Evolutionary conservation across 345 rosid genomes (phyloP).

Genomic region (Melaleuca quinquenervia): DNA sequence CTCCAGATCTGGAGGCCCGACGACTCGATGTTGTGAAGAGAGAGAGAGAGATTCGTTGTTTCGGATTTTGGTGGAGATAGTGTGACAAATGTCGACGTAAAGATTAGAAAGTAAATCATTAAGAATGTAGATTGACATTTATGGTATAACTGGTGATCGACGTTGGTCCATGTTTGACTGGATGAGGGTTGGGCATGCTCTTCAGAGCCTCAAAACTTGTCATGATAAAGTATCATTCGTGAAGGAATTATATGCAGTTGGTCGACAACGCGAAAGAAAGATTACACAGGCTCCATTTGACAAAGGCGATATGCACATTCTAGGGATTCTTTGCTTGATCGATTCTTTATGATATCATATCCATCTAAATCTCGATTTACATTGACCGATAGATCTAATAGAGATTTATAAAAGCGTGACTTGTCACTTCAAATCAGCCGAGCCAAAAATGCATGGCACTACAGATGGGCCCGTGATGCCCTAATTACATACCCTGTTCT

Average conservation of each 20-base stretch:
- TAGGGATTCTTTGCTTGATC: not conserved
- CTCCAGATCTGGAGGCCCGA: not conserved
- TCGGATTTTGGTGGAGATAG: no score
- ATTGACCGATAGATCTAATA: not conserved
- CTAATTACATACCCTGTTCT: not conserved
- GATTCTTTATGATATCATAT: not conserved
- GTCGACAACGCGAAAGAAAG: fast-evolving
- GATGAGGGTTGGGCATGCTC: not conserved
- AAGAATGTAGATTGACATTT: not conserved
- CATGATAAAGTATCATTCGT: not conserved
- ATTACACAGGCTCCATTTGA: not conserved
- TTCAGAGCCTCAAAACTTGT: not conserved
- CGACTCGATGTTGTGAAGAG: not conserved
- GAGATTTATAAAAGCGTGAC: not conserved
- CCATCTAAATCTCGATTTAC: not conserved
- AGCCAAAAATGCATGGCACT: not conserved
- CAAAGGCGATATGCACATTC: not conserved
- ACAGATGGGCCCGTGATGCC: not conserved
- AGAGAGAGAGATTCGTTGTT: not conserved
- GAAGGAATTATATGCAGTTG: not conserved
- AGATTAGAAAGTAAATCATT: no score
- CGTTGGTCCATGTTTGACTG: not conserved
- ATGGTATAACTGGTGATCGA: not conserved
- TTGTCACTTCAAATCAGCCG: not conserved
- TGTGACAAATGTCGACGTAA: no score